Base-by-base conservation (phyloP, 1,284 basidiomycete species). In the Rhodotorula sp. region DNA sequence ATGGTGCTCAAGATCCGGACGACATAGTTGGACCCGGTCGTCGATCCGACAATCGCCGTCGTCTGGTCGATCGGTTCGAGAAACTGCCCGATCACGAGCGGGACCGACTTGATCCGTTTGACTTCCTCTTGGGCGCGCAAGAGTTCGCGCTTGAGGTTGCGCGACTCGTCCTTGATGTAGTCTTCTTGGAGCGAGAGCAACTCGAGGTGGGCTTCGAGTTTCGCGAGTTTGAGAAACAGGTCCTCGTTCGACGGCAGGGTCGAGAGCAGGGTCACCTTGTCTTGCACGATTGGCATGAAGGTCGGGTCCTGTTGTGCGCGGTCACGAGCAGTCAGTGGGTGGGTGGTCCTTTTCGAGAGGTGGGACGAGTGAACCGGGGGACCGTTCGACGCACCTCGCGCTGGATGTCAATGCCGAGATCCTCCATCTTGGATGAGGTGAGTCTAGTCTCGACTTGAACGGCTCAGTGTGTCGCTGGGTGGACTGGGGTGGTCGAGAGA, bases 21-120 rank as follows among this genome's bases (percentile, higher is more conserved):
- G 69, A 99, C 95, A 81, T 99, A 99, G 84, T 98, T 99, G 46
- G 92, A 95, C 14, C 97, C 96, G 15, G 97, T 99, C 0, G 97
- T 99, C 43, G 92, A 95, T 52, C 96, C 97, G 29, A 99, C 97
- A 76, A 99, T 99, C 71, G 91, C 95, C 29, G 96, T 94, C 80
- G 91, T 90, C 82, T 98, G 93, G 85, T 99, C 97, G 81, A 99
- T 98, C 67, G 97, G 92, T 83, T 99, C 97, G 58, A 99, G 87
- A 85, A 99, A 99, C 82, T 99, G 97, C 64, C 97, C 97, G 79
- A 99, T 99, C 79, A 99, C 97, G n/a, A 99, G 89, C 0, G 97
- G 97, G 5, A 99, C 97, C 62, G 92, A 93, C 84, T 99, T 95
- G 80, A 99, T 99, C 68, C 97, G 91, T 84, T 98, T 98, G 79